A percentile compares a stretch with the other conserved stretches of the same genome.
phyloP scores from a whole-genome alignment of 169 alveolate species.

The Plasmodium fragile region DNA sequence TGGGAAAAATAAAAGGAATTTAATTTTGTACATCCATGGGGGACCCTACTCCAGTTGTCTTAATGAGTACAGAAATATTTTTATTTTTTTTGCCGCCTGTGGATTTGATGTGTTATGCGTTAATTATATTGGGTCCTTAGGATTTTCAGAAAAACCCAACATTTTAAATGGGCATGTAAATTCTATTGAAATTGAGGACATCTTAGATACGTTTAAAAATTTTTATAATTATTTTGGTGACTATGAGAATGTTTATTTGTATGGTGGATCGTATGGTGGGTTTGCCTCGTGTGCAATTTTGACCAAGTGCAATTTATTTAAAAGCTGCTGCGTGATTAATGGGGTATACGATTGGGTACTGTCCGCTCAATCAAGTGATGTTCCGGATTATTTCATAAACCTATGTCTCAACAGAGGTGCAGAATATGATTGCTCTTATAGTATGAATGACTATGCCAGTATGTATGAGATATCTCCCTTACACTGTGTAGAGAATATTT shows the following conservation, averaged over 20 bases:
- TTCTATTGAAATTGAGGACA: conserved; percentile 59
- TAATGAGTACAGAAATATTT: conserved; percentile 47
- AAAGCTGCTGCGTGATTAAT: conserved; percentile 61
- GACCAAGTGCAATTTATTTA: conserved; percentile 63
- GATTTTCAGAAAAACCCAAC: conserved; percentile 18
- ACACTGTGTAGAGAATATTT: conserved; percentile 31
- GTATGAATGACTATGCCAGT: conserved; percentile 6
- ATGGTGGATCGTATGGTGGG: conserved; percentile 70
- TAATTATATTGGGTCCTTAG: conserved; percentile 56
- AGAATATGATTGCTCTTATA: conserved; percentile 28
- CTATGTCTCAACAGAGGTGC: conserved; percentile 6
- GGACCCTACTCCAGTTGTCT: conserved; percentile 41
- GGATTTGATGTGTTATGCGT: conserved; percentile 70
- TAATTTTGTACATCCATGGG: conserved; percentile 73
- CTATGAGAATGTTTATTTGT: conserved; percentile 54
- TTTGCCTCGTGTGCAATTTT: conserved; percentile 40
- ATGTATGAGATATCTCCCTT: conserved; percentile 43
- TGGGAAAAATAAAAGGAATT: conserved; percentile 49
- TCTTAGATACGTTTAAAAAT: conserved; percentile 16
- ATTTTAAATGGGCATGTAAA: conserved; percentile 37
- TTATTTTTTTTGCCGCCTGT: conserved; percentile 58
- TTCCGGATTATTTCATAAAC: conserved; percentile 42
- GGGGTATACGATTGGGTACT: conserved; percentile 60
- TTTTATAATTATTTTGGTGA: conserved; percentile 26
- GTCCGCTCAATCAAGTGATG: conserved; percentile 56